Evolutionary conservation across 78 protist species (phyloP).

Genomic region (Salpingoeca rosetta): DNA sequence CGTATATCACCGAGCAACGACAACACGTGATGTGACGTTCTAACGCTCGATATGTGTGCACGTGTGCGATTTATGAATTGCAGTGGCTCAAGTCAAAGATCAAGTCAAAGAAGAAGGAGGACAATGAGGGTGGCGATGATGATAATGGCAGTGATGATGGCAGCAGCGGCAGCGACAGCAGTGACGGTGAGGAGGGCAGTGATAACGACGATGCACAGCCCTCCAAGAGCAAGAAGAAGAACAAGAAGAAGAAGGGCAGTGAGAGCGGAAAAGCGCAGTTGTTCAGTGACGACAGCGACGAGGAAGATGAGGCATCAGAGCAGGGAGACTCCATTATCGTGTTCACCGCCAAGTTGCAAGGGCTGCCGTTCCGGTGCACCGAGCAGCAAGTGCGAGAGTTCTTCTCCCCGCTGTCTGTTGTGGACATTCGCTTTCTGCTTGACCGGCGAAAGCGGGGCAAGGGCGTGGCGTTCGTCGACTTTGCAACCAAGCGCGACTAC

Average conservation of each 20-base stretch:
- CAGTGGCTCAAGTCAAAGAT: not conserved
- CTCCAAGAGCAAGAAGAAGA: not conserved
- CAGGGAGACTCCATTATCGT: not conserved
- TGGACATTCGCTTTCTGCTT: not conserved
- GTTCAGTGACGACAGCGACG: not conserved
- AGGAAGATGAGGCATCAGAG: slow-evolving; percentile 15
- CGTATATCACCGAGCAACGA: not conserved
- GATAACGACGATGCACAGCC: slow-evolving; percentile 1
- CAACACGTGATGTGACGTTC: not conserved
- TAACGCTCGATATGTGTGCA: not conserved
- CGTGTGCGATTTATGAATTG: not conserved
- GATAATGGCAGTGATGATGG: not conserved
- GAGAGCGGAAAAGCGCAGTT: not conserved
- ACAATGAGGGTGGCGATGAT: not conserved
- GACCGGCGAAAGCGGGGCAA: not conserved
- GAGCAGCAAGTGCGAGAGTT: not conserved
- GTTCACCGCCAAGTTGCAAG: not conserved
- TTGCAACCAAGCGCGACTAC: not conserved
- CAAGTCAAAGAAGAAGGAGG: not conserved
- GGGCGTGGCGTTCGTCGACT: not conserved
- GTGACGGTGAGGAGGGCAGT: slow-evolving; percentile 4
- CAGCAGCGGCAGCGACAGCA: not conserved
- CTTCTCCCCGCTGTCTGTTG: not conserved
- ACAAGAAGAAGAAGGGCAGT: slow-evolving; percentile 7
- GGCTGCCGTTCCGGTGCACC: not conserved